Percentiles rank a stretch among this genome's conserved stretches.
Evolutionary conservation across 2,329 filamentous ascomycete species (phyloP).

Genomic region (Xylariaceae sp.): DNA sequence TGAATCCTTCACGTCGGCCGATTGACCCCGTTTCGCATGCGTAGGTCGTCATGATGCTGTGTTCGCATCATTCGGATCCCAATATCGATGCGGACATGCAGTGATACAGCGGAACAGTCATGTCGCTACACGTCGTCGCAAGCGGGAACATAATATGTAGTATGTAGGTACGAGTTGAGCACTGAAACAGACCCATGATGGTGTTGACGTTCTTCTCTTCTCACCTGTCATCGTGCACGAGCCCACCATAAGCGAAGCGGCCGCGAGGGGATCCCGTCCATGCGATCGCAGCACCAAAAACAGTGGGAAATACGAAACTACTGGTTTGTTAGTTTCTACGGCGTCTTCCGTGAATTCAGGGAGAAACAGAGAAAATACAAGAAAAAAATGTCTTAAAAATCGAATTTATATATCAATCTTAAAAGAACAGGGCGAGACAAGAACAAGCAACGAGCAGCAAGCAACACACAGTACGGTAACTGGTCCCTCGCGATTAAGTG

Average conservation of each 20-base stretch:
- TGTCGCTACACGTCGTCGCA: not conserved
- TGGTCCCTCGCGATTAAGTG: too few relatives aligned
- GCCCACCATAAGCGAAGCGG: not conserved
- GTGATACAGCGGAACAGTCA: not conserved
- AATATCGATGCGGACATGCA: not conserved
- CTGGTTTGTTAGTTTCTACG: not conserved
- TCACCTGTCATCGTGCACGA: not conserved
- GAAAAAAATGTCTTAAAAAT: too few relatives aligned
- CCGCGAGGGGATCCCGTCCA: not conserved
- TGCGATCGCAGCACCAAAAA: not conserved
- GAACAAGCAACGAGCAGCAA: too few relatives aligned
- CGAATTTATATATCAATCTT: too few relatives aligned
- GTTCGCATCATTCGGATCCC: not conserved
- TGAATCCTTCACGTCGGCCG: not conserved
- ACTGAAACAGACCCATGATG: constrained; percentile 3
- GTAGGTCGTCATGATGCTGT: not conserved
- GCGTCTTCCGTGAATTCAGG: too few relatives aligned
- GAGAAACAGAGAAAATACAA: too few relatives aligned
- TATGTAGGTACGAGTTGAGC: not conserved
- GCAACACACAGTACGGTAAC: too few relatives aligned
- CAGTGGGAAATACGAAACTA: not conserved
- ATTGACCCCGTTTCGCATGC: not conserved
- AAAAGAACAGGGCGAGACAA: too few relatives aligned
- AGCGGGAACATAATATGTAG: not conserved
- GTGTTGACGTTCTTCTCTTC: not conserved